Evolutionary conservation across 148 eudicot genomes (phyloP).

Genomic region (Rhododendron vialii): DNA sequence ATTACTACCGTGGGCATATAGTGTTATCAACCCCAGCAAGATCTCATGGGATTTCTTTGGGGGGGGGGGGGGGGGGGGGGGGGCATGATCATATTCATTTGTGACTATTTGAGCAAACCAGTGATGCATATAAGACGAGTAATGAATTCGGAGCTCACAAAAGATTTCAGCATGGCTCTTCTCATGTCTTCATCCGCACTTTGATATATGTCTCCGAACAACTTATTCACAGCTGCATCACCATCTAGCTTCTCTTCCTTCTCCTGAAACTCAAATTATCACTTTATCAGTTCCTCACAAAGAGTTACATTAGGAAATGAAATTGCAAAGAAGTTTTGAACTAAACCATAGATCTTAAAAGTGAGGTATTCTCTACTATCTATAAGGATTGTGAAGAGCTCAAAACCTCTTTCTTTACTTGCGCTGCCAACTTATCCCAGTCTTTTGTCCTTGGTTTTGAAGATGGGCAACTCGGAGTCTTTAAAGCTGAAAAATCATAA

Average conservation of each 20-base stretch:
- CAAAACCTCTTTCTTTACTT: conserved; percentile 24
- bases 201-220: conserved; percentile 50
- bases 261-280: conserved; percentile 13
- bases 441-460: conserved; percentile 13
- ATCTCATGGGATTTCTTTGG: not conserved
- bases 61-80: too few relatives aligned
- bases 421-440: conserved; percentile 27
- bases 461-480: conserved; percentile 15
- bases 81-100: not conserved
- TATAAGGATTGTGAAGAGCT: not conserved
- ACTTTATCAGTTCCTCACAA: not conserved
- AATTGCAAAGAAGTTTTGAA: not conserved
- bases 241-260: conserved; percentile 46
- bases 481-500: conserved; percentile 1
- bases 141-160: conserved; percentile 33
- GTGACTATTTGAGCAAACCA: not conserved
- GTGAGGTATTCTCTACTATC: not conserved
- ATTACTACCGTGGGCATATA: not conserved
- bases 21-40: too few relatives aligned
- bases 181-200: conserved; percentile 61
- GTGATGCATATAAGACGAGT: not conserved
- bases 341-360: not conserved
- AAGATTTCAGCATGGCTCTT: conserved; percentile 70
- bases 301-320: not conserved
- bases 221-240: conserved; percentile 64